Base-by-base conservation (phyloP, 345 rosid genomes). In the Mercurialis annua region DNA sequence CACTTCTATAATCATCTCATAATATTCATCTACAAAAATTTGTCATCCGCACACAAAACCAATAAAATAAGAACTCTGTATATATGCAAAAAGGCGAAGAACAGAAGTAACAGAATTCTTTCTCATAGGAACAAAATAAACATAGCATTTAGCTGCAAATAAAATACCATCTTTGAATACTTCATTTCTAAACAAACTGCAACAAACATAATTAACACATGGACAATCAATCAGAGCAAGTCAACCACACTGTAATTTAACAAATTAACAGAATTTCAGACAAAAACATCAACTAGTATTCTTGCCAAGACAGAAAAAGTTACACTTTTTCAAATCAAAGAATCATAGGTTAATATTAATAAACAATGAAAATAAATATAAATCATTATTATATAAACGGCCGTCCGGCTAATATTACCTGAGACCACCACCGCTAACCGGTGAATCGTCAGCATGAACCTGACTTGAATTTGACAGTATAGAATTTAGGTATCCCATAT, bases 381-480 rank as follows among this genome's bases (percentile, higher is more conserved):
- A 17, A 26, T 14, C 21, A 62, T 11, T 26, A 20, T 44, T 23
- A 52, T 36, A 52, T 24, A 36, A 16, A n/a, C n/a, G n/a, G n/a
- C n/a, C n/a, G n/a, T n/a, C n/a, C n/a, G n/a, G n/a, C n/a, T n/a
- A n/a, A n/a, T n/a, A 17, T 31, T 26, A 94, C 99, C 99, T 94
- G 73, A 86, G 91, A 44, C 99, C 97, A 0, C 99, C 96, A 48
- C 99, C 99, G 72, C 90, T 86, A 18, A 84, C 96, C 26, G 92
- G 98, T 43, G 81, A 84, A 58, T 89, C 92, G 56, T 85, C 92
- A 58, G 86, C 86, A 17, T 87, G 86, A 80, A 81, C 81, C 75
- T 87, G 96, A 69, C 79, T 83, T 30, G 98, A 84, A 73, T 91
- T 78, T 16, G 94, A 73, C 80, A 94, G 71, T 1, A 91, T 85